Conservation (phyloP, 768 basidiomycete species). For the Boletus rex-veris region DNA sequence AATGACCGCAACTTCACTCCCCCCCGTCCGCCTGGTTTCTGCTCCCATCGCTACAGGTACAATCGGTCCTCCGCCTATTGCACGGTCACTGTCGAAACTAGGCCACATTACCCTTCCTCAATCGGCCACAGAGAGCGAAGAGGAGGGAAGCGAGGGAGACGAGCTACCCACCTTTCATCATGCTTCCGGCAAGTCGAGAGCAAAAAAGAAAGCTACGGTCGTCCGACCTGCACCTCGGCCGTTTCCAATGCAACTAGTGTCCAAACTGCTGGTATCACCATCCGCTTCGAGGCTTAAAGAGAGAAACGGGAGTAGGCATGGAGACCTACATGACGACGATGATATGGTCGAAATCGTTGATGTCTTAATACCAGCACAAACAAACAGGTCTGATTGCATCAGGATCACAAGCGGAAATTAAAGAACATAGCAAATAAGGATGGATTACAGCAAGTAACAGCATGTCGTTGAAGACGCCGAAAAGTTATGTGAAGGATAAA, state of each 20-base stretch:
- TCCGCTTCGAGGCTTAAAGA: no score
- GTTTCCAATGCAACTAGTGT: slow-evolving; percentile 26
- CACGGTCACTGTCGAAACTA: slow-evolving; percentile 14
- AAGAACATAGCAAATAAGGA: no score
- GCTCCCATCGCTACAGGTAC: neutral
- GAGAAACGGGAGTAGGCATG: neutral
- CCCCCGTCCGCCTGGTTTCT: neutral
- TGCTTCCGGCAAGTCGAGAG: slow-evolving; percentile 4
- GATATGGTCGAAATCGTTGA: slow-evolving; percentile 13
- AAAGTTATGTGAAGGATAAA: no score
- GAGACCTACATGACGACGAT: neutral
- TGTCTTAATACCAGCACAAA: no score
- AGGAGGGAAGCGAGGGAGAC: slow-evolving; percentile 5
- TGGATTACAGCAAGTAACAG: no score
- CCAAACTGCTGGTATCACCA: no score
- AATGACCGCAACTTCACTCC: neutral
- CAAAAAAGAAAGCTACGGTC: neutral
- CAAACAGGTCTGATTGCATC: no score
- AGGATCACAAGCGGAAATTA: no score
- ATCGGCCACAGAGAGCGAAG: slow-evolving; percentile 9
- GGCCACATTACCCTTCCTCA: slow-evolving; percentile 7
- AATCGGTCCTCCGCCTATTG: neutral
- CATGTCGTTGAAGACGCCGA: no score
- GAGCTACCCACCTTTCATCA: slow-evolving; percentile 21
- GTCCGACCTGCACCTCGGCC: slow-evolving; percentile 13